Evolutionary conservation across 2,329 filamentous ascomycete genomes (phyloP).

Genomic region (Cladosporium sp.): DNA sequence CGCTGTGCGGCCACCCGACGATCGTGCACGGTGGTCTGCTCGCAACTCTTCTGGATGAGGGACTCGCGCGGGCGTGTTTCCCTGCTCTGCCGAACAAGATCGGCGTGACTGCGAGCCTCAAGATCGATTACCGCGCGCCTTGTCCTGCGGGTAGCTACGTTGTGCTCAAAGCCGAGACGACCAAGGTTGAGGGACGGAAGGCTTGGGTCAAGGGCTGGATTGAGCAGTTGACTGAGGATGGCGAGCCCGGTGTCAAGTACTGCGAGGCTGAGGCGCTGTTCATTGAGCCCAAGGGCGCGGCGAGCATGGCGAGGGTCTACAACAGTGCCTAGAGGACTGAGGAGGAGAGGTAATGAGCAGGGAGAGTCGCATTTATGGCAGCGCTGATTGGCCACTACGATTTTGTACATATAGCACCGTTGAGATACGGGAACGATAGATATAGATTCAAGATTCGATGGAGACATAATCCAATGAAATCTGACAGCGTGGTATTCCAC

Average conservation of each 20-base stretch:
- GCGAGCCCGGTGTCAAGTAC: conserved; percentile 53
- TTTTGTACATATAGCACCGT: conserved; percentile 8
- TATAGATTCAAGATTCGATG: neutral
- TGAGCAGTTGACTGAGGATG: conserved; percentile 63
- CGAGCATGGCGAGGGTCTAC: conserved; percentile 38
- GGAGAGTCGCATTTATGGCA: neutral
- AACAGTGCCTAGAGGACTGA: conserved; percentile 14
- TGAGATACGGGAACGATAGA: neutral
- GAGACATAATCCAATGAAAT: neutral
- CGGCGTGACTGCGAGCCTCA: conserved; percentile 81
- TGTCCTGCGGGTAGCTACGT: conserved; percentile 71
- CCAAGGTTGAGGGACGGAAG: conserved; percentile 85
- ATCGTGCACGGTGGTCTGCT: conserved; percentile 87
- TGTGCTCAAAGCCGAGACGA: conserved; percentile 74
- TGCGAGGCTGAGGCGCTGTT: conserved; percentile 84
- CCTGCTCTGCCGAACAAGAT: conserved; percentile 80
- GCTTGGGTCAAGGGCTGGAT: conserved; percentile 88
- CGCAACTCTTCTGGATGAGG: conserved; percentile 90
- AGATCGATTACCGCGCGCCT: conserved; percentile 75
- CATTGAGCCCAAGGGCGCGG: conserved; percentile 79
- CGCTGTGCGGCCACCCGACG: conserved; percentile 83
- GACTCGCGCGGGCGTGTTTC: conserved; percentile 82
- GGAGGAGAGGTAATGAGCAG: neutral
- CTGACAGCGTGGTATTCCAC: too few species aligned
- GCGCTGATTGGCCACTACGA: neutral